These are phyloP conservation scores for Phytophthora pseudosyringae DNA, from an alignment of 352 stramenopile species.

Conservation along the genomic window DNA sequence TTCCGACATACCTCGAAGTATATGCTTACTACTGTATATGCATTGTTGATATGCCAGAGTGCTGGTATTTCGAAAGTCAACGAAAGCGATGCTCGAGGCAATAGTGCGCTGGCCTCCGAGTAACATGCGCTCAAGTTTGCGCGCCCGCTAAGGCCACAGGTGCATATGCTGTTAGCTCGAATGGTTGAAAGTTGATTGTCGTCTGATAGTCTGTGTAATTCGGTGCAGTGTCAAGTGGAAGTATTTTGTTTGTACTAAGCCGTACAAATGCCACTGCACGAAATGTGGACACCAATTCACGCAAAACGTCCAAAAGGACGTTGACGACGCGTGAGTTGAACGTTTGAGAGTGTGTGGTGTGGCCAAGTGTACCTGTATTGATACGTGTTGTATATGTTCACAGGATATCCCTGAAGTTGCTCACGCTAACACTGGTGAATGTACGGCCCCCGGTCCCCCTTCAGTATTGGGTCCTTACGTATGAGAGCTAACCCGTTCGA, in stretches of 20 bases:
- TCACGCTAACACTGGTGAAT: constrained; percentile 64
- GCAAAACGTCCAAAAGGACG: constrained; percentile 76
- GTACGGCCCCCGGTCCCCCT: constrained; percentile 25
- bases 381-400: no score
- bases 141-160: constrained; percentile 64
- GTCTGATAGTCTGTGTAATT: not conserved
- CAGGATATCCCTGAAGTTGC: constrained; percentile 76
- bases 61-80: constrained; percentile 82
- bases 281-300: constrained; percentile 55
- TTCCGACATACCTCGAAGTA: no score
- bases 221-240: constrained; percentile 67
- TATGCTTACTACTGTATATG: no score
- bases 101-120: constrained; percentile 23
- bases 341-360: not conserved
- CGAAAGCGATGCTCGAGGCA: constrained; percentile 38
- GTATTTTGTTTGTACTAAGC: constrained; percentile 75
- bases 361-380: no score
- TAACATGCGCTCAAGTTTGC: constrained; percentile 66
- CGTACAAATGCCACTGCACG: constrained; percentile 60
- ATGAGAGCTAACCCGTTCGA: not conserved
- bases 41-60: constrained; percentile 41
- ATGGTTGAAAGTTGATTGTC: not conserved
- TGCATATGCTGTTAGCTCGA: constrained; percentile 8
- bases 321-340: constrained; percentile 68
- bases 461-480: no score